Evolutionary conservation across 352 stramenopile genomes (phyloP).

Genomic region (Globisporangium middletonii): DNA sequence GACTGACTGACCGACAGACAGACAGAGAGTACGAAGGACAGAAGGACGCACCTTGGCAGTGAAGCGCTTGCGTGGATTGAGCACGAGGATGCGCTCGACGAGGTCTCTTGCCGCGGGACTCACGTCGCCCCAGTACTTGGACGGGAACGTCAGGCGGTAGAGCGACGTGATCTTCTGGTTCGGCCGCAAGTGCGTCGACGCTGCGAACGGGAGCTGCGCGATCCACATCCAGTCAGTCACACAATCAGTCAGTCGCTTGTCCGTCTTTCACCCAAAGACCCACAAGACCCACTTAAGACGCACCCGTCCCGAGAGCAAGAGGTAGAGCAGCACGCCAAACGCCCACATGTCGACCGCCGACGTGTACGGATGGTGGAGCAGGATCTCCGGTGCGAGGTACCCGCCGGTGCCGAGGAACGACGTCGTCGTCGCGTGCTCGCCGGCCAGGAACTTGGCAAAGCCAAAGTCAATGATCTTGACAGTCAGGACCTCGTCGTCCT

Average conservation of each 20-base stretch:
- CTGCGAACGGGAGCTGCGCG: slow-evolving; percentile 50
- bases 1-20: no score
- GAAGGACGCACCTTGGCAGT: slow-evolving; percentile 22
- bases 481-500: slow-evolving; percentile 16
- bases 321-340: slow-evolving; percentile 95
- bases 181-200: slow-evolving; percentile 46
- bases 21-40: neutral
- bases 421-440: slow-evolving; percentile 44
- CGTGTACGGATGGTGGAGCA: slow-evolving; percentile 93
- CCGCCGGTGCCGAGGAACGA: slow-evolving; percentile 82
- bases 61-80: slow-evolving; percentile 44
- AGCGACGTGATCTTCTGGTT: slow-evolving; percentile 57
- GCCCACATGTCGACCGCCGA: slow-evolving; percentile 96
- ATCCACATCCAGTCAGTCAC: neutral
- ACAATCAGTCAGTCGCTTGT: no score
- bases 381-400: slow-evolving; percentile 97
- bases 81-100: slow-evolving; percentile 47
- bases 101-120: slow-evolving; percentile 55
- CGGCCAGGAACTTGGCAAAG: slow-evolving; percentile 88
- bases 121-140: slow-evolving; percentile 70
- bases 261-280: no score
- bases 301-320: slow-evolving; percentile 95
- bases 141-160: slow-evolving; percentile 65
- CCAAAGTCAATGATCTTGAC: slow-evolving; percentile 99
- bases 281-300: no score